Percentiles rank a stretch among this genome's conserved stretches.
phyloP scores from a whole-genome alignment of 163 green algal genomes.

The Prototheca wickerhamii region DNA sequence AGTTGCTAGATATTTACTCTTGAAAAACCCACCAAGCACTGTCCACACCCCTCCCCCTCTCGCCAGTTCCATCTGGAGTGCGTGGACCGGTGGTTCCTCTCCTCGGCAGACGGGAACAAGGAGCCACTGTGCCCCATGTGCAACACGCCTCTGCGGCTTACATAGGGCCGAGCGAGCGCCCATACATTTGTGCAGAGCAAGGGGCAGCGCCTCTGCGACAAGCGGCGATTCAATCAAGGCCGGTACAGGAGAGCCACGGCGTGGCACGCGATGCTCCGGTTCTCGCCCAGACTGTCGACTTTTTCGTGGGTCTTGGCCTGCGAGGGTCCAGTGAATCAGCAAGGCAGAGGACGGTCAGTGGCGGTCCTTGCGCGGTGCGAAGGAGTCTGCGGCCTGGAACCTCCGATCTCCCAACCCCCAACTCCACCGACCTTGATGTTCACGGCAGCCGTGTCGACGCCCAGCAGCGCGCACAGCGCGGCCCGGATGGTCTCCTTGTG shows the following conservation, averaged over 20 bases:
- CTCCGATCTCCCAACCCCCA: neutral
- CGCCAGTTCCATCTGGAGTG: slow-evolving; percentile 58
- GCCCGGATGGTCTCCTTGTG: slow-evolving; percentile 88
- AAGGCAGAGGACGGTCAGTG: neutral
- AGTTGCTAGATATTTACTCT: no score
- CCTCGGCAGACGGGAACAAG: slow-evolving; percentile 42
- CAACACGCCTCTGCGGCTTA: slow-evolving; percentile 19
- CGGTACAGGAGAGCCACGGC: slow-evolving; percentile 70
- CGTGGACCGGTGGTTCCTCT: slow-evolving; percentile 67
- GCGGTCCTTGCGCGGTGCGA: no score
- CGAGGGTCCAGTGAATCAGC: neutral
- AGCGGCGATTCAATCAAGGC: neutral
- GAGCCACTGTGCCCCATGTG: slow-evolving; percentile 52
- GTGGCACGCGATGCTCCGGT: slow-evolving; percentile 90
- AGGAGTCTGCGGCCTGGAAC: no score
- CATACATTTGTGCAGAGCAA: neutral
- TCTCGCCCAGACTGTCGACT: slow-evolving; percentile 96
- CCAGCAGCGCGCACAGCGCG: slow-evolving; percentile 77
- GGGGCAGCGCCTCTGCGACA: neutral
- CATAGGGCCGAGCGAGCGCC: neutral
- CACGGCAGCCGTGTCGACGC: slow-evolving; percentile 59
- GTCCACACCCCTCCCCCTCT: neutral
- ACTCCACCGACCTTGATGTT: slow-evolving; percentile 77
- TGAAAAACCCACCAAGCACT: no score
- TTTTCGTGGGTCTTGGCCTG: slow-evolving; percentile 99